Conservation (phyloP, 2,329 filamentous ascomycete species). For the Pseudofabraea citricarpa region DNA sequence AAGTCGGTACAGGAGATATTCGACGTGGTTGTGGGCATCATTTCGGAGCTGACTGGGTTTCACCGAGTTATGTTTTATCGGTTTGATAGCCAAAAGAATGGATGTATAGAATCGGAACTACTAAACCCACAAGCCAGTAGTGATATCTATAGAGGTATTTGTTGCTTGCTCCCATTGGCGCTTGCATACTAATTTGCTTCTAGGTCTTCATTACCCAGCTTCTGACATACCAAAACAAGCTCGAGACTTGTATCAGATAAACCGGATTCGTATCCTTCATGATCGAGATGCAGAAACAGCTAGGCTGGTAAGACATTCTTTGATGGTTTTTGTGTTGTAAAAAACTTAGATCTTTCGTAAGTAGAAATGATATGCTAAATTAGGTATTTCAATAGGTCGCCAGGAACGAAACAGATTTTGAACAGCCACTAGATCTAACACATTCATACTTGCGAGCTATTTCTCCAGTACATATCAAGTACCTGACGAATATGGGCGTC, state of each 20-base stretch:
- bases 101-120: constrained; percentile 20
- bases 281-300: constrained; percentile 76
- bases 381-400: no score
- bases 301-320: constrained; percentile 49
- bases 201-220: constrained; percentile 63
- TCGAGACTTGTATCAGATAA: constrained; percentile 79
- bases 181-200: constrained; percentile 2
- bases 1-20: constrained; percentile 12
- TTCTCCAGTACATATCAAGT: constrained; percentile 84
- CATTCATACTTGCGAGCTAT: constrained; percentile 82
- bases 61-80: constrained; percentile 24
- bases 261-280: constrained; percentile 81
- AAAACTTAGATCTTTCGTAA: no score
- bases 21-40: constrained; percentile 18
- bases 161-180: no score
- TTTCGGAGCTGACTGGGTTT: constrained; percentile 19
- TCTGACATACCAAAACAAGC: constrained; percentile 81
- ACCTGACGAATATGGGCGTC: constrained; percentile 80
- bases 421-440: constrained; percentile 72
- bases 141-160: constrained; percentile 18
- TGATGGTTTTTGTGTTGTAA: no score
- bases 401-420: constrained; percentile 65
- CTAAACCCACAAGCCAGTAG: constrained; percentile 16
- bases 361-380: no score
- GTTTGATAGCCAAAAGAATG: constrained; percentile 21